Conservation (phyloP, 139 green algal species). For the Pseudopediastrum boryanum region DNA sequence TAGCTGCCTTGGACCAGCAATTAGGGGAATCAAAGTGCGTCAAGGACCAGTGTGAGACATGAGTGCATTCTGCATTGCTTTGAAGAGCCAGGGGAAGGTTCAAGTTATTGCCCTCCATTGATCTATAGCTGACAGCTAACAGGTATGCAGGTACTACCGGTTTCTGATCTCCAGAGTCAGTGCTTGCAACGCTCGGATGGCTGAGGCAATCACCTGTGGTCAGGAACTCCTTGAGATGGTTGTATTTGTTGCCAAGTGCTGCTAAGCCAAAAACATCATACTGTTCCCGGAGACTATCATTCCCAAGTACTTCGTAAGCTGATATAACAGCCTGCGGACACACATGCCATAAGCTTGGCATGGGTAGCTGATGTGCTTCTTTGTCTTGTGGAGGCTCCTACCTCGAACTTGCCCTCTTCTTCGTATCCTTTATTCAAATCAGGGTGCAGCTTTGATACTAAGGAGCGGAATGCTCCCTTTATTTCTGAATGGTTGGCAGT, state of each 20-base stretch:
- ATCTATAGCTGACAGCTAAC: not conserved
- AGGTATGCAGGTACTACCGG: not conserved
- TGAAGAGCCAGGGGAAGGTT: too few species aligned
- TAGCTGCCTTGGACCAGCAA: too few species aligned
- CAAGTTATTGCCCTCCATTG: not conserved
- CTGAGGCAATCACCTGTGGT: slow-evolving; percentile 2
- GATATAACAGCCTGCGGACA: slow-evolving; percentile 13
- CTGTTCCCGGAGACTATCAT: slow-evolving; percentile 7
- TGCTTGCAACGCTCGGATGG: not conserved
- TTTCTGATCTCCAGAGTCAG: not conserved
- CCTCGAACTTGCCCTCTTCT: slow-evolving; percentile 38
- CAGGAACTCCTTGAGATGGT: slow-evolving; percentile 9
- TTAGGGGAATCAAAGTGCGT: too few species aligned
- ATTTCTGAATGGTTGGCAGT: slow-evolving; percentile 28
- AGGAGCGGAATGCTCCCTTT: slow-evolving; percentile 14
- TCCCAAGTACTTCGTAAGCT: slow-evolving; percentile 33
- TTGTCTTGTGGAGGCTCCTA: not conserved
- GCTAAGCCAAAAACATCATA: slow-evolving; percentile 33
- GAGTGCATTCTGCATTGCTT: too few species aligned
- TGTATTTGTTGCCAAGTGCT: slow-evolving; percentile 28
- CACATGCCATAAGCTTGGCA: not conserved
- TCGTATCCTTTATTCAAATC: slow-evolving; percentile 34
- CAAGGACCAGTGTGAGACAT: too few species aligned
- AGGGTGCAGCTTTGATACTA: slow-evolving; percentile 32
- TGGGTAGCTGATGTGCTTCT: not conserved